Evolutionary conservation across 768 basidiomycete species (phyloP).

Genomic region (Termitomyces sp.): DNA sequence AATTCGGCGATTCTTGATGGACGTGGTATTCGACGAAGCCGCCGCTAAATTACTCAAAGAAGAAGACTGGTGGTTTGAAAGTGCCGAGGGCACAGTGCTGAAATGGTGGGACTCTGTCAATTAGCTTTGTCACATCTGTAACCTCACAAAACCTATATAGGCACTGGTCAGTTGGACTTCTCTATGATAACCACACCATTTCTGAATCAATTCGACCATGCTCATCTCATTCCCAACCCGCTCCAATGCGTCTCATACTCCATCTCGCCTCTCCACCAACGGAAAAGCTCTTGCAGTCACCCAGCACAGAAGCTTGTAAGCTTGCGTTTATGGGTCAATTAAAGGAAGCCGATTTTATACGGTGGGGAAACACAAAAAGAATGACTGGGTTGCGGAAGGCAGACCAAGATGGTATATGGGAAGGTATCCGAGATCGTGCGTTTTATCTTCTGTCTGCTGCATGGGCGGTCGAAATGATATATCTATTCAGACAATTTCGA

Average conservation of each 20-base stretch:
- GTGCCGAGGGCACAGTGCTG: conserved; percentile 71
- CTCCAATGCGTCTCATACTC: conserved; percentile 73
- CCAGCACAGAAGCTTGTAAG: conserved; percentile 83
- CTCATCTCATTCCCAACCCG: conserved; percentile 32
- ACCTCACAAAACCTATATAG: conserved; percentile 34
- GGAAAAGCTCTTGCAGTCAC: conserved; percentile 79
- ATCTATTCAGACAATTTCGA: conserved; percentile 82
- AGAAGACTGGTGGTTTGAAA: conserved; percentile 98
- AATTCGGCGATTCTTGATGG: conserved; percentile 82
- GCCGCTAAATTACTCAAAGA: conserved; percentile 73
- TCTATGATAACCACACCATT: conserved; percentile 82
- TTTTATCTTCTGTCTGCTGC: conserved; percentile 5
- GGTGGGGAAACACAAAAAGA: conserved; percentile 94
- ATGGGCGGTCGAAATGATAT: conserved; percentile 1
- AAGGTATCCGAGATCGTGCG: conserved; percentile 92
- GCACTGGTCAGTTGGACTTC: conserved; percentile 97
- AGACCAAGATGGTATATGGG: conserved; percentile 97
- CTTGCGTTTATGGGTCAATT: conserved; percentile 93
- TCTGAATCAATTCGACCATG: conserved; percentile 51
- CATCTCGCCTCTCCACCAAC: conserved; percentile 86
- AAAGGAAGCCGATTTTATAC: conserved; percentile 95
- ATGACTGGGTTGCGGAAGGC: conserved; percentile 87
- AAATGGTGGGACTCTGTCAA: conserved; percentile 65
- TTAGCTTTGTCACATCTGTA: conserved; percentile 2
- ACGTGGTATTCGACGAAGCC: conserved; percentile 88